Conservation (phyloP, 257 asterid species). For the Rehmannia glutinosa region DNA sequence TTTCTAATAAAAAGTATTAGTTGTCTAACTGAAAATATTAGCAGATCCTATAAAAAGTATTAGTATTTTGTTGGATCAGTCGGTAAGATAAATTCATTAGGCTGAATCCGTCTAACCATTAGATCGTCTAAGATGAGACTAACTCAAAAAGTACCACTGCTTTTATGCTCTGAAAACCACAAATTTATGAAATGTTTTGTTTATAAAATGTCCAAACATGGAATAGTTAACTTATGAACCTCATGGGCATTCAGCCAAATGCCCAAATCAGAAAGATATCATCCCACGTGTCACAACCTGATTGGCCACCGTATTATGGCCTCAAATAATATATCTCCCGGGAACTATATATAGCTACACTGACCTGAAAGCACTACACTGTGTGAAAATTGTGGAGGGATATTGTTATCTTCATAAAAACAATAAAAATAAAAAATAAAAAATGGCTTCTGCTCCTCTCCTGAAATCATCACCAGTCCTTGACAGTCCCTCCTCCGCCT, state of each 20-base stretch:
- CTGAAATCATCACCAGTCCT: conserved; percentile 65
- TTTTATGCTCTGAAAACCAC: no score
- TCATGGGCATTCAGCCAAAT: not conserved
- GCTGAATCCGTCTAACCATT: no score
- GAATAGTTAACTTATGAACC: no score
- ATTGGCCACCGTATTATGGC: conserved; percentile 21
- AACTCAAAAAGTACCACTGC: no score
- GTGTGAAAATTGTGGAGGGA: conserved; percentile 20
- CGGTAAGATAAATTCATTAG: no score
- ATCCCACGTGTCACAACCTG: conserved; percentile 19
- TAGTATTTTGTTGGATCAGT: no score
- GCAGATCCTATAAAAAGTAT: no score
- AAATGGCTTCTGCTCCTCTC: conserved; percentile 68
- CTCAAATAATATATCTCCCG: conserved; percentile 22
- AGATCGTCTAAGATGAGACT: no score
- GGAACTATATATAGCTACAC: conserved; percentile 11
- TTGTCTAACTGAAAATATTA: no score
- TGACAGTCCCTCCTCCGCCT: conserved; percentile 40
- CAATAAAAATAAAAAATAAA: not conserved
- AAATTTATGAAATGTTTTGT: not conserved
- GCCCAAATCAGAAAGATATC: conserved; percentile 25
- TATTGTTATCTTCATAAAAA: not conserved
- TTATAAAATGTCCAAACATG: no score
- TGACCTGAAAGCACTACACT: not conserved
- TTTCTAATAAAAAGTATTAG: no score